Percentiles rank a stretch among this genome's conserved stretches.
Conservation (phyloP, 163 green algal species). For the Chlamydomonas reinhardtii region DNA sequence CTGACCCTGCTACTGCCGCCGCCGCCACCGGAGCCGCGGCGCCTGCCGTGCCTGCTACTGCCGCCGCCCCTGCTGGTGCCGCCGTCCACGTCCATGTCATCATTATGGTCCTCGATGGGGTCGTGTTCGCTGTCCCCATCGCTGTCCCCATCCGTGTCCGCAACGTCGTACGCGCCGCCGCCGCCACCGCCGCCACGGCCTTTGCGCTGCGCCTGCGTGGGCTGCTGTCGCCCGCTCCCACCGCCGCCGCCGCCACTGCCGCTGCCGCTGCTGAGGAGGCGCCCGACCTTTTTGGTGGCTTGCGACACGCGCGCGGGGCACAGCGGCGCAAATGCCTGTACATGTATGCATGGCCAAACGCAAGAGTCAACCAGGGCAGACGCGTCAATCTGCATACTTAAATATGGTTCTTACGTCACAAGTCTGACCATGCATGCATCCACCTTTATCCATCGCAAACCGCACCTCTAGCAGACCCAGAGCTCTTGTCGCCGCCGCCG, state of each 20-base stretch:
- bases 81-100: too few species aligned
- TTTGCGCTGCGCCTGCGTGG: not conserved
- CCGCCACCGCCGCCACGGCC: not conserved
- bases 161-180: not conserved
- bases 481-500: not conserved
- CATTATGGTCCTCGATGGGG: too few species aligned
- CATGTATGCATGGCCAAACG: too few species aligned
- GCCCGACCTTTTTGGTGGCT: not conserved
- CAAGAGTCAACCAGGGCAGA: too few species aligned
- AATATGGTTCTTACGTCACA: too few species aligned
- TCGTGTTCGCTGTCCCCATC: not conserved
- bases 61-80: not conserved
- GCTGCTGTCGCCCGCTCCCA: too few species aligned
- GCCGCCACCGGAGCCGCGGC: not conserved
- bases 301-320: slow-evolving; percentile 12
- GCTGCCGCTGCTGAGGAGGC: not conserved
- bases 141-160: not conserved
- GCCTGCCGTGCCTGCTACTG: not conserved
- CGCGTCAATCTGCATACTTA: too few species aligned
- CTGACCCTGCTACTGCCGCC: not conserved
- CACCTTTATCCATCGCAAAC: too few species aligned
- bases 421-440: too few species aligned
- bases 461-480: slow-evolving; percentile 13
- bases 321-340: slow-evolving; percentile 32
- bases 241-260: not conserved